phyloP scores from a whole-genome alignment of 768 basidiomycete species.

The Gloeopeniophorella convolvens region DNA sequence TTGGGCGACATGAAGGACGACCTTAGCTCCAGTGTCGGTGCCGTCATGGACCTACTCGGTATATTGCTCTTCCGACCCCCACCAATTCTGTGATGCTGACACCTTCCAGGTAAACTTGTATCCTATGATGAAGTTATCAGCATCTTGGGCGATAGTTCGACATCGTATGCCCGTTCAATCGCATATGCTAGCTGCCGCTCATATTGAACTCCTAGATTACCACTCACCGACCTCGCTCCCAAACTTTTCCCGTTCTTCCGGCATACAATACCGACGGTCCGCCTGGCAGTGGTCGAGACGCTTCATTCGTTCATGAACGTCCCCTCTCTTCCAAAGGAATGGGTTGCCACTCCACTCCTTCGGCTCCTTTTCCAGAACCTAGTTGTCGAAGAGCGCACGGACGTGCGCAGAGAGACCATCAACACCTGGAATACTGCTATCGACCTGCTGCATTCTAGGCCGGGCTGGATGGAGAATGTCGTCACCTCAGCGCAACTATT shows the following conservation, averaged over 20 bases:
- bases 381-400: constrained; percentile 80
- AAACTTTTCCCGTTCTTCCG: constrained; percentile 95
- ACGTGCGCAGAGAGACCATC: constrained; percentile 71
- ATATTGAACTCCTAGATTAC: constrained; percentile 44
- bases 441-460: constrained; percentile 39
- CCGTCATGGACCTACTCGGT: constrained; percentile 98
- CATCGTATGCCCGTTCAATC: constrained; percentile 53
- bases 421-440: constrained; percentile 70
- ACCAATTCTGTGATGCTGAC: neutral
- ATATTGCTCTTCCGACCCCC: neutral
- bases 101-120: constrained; percentile 65
- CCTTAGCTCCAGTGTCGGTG: constrained; percentile 90
- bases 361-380: constrained; percentile 91
- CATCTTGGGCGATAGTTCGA: constrained; percentile 59
- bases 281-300: constrained; percentile 87
- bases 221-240: constrained; percentile 75
- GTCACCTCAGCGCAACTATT: constrained; percentile 55
- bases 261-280: constrained; percentile 90
- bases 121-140: constrained; percentile 71
- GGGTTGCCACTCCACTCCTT: constrained; percentile 74
- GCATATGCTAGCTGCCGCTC: neutral
- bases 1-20: constrained; percentile 93
- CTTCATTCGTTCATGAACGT: constrained; percentile 82
- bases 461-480: constrained; percentile 45
- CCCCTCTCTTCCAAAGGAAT: constrained; percentile 63